Evolutionary conservation across 306 rosid genomes (phyloP), one percentile per base, ranked within the genome.

Genomic region (Ammopiptanthus mongolicus): DNA sequence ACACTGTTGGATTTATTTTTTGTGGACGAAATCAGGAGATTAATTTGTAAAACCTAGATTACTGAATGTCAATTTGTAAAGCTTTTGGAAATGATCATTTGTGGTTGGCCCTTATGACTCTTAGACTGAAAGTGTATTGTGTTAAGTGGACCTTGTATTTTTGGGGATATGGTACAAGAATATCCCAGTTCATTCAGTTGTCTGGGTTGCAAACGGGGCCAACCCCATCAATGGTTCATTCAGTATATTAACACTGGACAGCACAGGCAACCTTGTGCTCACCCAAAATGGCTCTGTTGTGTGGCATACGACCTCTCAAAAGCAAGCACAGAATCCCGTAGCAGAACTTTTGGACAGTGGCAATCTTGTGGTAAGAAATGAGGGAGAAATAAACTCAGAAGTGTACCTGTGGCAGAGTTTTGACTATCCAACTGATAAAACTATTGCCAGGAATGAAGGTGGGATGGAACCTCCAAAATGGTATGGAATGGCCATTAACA

Each of bases 191-290:
- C 6, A 4, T 0, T 61, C 12, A 1, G 58, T 80, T 36, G 72
- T 80, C 63, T 76, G 85, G 81, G 81, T 81, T 29, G 85, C 85
- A 1, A 76, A 81, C 23, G 31, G 78, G 8, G 57, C 0, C 19
- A 52, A 12, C 28, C 55, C 74, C 33, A 70, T 81, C 70, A 61
- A 62, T 22, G 58, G 4, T 57, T 39, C 71, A 6, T 9, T n/a
- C 0, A 21, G 36, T 19, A 11, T 22, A 0, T 42, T 65, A 44
- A 22, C 18, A 6, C 0, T 42, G 7, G 22, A 65, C 12, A 12
- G 55, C 37, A 10, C 18, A 0, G 71, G 53, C 11, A 23, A 5
- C 11, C 71, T 65, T 21, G 36, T 65, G 0, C 71, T 65, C 3
- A 12, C 0, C 1, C 52, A 44, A 5, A 65, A 42, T 5, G 21